phyloP scores from a whole-genome alignment of 768 basidiomycete species.

The Pisolithus albus region DNA sequence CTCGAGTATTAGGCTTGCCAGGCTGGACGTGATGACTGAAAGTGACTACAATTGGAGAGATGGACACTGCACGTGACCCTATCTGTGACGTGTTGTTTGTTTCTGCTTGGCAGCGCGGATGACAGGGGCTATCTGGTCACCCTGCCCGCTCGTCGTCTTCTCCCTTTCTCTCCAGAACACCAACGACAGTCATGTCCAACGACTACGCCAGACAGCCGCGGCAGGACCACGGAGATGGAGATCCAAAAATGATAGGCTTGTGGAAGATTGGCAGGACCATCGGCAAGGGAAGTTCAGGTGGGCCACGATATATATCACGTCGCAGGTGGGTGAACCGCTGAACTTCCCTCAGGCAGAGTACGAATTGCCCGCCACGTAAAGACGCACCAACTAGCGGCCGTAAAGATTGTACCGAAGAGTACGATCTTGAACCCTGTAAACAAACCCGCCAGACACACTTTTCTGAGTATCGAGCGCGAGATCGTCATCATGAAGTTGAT shows the following conservation, averaged over 20 bases:
- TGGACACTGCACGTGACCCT: background rate
- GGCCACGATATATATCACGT: constrained; percentile 8
- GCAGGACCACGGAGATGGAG: constrained; percentile 28
- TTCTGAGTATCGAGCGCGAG: constrained; percentile 83
- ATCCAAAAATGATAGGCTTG: constrained; percentile 65
- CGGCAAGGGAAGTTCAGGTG: constrained; percentile 75
- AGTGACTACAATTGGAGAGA: background rate
- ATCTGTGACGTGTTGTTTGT: constrained; percentile 13
- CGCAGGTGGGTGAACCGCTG: background rate
- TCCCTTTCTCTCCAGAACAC: background rate
- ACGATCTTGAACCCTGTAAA: constrained; percentile 58
- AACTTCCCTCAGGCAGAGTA: constrained; percentile 61
- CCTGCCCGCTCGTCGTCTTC: background rate
- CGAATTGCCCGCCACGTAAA: constrained; percentile 83
- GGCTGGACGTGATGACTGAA: background rate
- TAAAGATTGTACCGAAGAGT: constrained; percentile 88
- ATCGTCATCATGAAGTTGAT: constrained; percentile 98
- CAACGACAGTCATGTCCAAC: constrained; percentile 12
- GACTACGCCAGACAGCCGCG: constrained; percentile 25
- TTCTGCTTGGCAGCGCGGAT: constrained; percentile 6
- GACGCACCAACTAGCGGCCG: constrained; percentile 84
- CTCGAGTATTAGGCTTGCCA: too few species aligned
- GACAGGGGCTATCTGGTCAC: background rate
- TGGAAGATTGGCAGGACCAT: constrained; percentile 86
- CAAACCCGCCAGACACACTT: constrained; percentile 66